Evolutionary conservation across 768 basidiomycete species (phyloP).

Genomic region (Suillus alpinus): DNA sequence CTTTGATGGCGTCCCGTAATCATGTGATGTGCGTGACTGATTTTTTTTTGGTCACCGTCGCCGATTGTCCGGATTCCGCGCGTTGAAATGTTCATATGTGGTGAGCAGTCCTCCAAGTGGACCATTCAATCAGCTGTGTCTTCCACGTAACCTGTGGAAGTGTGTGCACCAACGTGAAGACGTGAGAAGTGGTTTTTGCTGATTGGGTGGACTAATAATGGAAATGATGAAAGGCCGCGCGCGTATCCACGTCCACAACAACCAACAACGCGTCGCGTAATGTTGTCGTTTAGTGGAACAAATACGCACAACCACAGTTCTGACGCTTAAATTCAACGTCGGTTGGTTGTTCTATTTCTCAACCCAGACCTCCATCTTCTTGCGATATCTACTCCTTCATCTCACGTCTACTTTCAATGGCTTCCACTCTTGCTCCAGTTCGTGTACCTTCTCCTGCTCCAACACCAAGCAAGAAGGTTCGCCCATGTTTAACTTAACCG

Average conservation of each 20-base stretch:
- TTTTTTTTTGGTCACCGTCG: background rate
- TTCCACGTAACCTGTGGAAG: no score
- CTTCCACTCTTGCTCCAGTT: constrained; percentile 12
- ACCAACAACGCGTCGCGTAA: constrained; percentile 38
- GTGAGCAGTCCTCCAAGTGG: no score
- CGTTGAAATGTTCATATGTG: no score
- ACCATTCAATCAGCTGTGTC: no score
- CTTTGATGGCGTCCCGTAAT: background rate
- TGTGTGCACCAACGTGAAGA: background rate
- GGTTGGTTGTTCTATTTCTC: background rate
- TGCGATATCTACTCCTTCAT: constrained; percentile 3
- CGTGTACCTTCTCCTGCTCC: constrained; percentile 23
- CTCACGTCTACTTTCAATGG: constrained; percentile 19
- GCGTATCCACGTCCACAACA: constrained; percentile 16
- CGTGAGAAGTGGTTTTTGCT: background rate
- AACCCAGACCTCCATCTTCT: constrained; percentile 4
- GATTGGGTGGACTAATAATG: background rate
- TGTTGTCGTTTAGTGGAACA: constrained; percentile 26
- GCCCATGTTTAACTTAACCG: background rate
- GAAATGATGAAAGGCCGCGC: background rate
- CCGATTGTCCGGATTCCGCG: no score
- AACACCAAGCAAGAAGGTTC: constrained; percentile 55
- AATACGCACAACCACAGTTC: constrained; percentile 26
- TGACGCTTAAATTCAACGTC: constrained; percentile 17
- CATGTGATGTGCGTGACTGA: background rate